phyloP scores from a whole-genome alignment of 163 green algal genomes.

The Chloromonas sp. region DNA sequence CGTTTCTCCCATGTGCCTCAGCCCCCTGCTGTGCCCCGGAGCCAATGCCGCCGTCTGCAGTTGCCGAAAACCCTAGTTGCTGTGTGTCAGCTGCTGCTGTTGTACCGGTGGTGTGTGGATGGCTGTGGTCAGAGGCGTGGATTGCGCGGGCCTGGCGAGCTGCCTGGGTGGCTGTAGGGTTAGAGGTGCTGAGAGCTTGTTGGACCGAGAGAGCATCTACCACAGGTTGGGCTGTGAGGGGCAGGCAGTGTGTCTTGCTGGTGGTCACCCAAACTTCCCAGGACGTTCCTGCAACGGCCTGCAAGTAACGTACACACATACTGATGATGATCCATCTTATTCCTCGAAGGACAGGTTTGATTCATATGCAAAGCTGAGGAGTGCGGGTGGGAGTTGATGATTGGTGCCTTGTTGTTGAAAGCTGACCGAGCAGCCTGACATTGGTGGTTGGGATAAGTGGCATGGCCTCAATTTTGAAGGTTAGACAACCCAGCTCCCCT shows the following conservation, averaged over 20 bases:
- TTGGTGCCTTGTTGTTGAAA: neutral
- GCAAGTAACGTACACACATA: too few relatives aligned
- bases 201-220: neutral
- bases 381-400: neutral
- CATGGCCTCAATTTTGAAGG: neutral
- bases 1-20: too few relatives aligned
- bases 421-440: neutral
- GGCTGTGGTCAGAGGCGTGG: neutral
- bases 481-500: neutral
- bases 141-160: neutral
- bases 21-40: too few relatives aligned
- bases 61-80: too few relatives aligned
- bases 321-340: too few relatives aligned
- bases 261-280: neutral
- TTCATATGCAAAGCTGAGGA: neutral
- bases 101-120: too few relatives aligned
- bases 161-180: neutral
- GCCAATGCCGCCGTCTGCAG: too few relatives aligned
- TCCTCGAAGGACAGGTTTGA: neutral
- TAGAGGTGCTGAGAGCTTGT: neutral
- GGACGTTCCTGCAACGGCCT: neutral
- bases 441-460: neutral
- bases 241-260: neutral
- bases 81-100: too few relatives aligned
- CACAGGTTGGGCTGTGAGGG: neutral